phyloP scores from a whole-genome alignment of 345 rosid species.

The Eucalyptus marginata region DNA sequence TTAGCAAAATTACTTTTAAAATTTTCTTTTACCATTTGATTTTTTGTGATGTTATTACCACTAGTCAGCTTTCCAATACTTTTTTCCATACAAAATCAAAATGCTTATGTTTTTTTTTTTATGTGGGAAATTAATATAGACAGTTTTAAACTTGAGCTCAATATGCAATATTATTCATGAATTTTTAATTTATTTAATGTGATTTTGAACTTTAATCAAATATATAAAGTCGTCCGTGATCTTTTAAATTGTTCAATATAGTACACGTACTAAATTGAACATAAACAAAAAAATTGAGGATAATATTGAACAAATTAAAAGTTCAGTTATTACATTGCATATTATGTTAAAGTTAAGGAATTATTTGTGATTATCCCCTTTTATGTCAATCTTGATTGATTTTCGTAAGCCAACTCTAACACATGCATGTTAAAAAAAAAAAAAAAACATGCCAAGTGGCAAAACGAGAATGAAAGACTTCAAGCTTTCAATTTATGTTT shows the following conservation, averaged over 20 bases:
- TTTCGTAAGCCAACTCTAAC: not conserved
- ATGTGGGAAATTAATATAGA: too few species aligned
- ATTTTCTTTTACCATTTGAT: not conserved
- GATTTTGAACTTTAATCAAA: too few species aligned
- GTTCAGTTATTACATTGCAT: fast-evolving
- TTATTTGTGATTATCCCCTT: too few species aligned
- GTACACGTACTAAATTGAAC: too few species aligned
- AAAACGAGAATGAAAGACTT: not conserved
- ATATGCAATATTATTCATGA: too few species aligned
- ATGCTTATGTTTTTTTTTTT: not conserved
- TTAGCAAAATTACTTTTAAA: fast-evolving
- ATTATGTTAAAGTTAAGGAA: too few species aligned
- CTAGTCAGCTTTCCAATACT: not conserved
- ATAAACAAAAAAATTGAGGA: too few species aligned
- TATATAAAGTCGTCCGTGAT: too few species aligned
- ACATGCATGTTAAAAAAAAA: not conserved
- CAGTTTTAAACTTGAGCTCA: too few species aligned
- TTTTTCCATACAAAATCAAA: not conserved
- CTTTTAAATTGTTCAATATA: too few species aligned
- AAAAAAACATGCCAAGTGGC: not conserved
- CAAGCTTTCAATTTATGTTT: not conserved
- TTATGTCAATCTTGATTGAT: not conserved
- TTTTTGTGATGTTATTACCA: not conserved
- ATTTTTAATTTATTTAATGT: too few species aligned
- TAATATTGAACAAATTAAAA: too few species aligned